Base-by-base conservation (phyloP, 2,329 filamentous ascomycete genomes). In the Penicillium crustosum region DNA sequence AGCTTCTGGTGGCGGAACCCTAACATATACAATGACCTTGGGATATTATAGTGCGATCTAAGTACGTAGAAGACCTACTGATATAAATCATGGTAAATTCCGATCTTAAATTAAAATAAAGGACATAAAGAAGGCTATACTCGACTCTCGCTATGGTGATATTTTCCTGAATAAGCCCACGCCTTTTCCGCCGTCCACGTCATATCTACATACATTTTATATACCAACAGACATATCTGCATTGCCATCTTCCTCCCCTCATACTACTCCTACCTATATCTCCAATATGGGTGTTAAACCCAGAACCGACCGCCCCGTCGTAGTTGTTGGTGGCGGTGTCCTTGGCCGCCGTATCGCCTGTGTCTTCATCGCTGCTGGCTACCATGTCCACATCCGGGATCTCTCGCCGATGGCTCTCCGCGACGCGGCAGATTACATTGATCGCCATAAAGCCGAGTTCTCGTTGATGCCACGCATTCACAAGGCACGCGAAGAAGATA, bases 301-400 rank as follows among this genome's bases (percentile, higher is more conserved):
- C 29, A 41, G 53, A 55, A 55, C 45, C 2, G 53, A 55, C 33
- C 74, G 75, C 2, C 72, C 73, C 15, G 68, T 77, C 2, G 66
- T 72, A 13, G 60, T 78, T 25, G 62, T 78, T 50, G 76, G 76
- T n/a, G 71, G 69, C 0, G 75, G 76, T 6, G 69, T 74, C 52
- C 68, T 77, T 6, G 76, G 75, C 45, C 70, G 74, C 3, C 73
- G 75, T 3, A 70, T 78, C 3, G 74, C 66, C 23, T 64, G 72
- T 2, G 60, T 62, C 36, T 67, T 68, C 53, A 58, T 67, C 12
- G 61, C 69, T 23, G 64, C 62, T 13, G 67, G 68, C n/a, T 67
- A 71, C 57, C 60, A 60, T 23, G 68, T 71, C 17, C 60, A 63
- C 38, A 63, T 70, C 38, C 55, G 55, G 3, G 69, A 70, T 58